Base-by-base conservation (phyloP, 225 moss, liverwort and hornwort genomes). In the Sphagnum tenellum region DNA sequence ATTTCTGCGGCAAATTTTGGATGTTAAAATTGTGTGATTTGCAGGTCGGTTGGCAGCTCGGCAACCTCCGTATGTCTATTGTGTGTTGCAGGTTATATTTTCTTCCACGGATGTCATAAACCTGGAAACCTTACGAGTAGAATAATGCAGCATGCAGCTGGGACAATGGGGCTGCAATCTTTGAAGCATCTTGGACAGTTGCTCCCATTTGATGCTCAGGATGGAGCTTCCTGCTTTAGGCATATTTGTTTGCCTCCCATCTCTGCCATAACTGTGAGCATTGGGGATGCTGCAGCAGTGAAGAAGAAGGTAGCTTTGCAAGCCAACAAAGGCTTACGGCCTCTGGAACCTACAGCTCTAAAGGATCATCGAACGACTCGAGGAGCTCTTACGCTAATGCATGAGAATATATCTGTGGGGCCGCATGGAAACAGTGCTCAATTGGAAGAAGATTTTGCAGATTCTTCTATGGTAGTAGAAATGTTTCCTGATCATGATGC, bases 351-450 rank as follows among this genome's bases (percentile, higher is more conserved):
- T 5, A 29, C 29, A 29, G 70, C 76, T 70, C 78, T 69, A 11
- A 66, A 83, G 67, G 81, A 86, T 48, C 85, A 79, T 50, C 81
- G 84, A 67, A 74, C 79, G 29, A 77, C 81, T 14, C 83, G 74
- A 50, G 82, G 94, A 63, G 86, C 90, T 59, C 70, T 84, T 5
- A 89, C 79, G 50, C 79, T 85, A 9, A 79, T 79, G 12, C 80
- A 88, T 48, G 89, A 94, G 56, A 74, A 78, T 9, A 70, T 79
- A 12, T 68, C 74, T 4, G 59, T 71, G 57, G 29, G 29, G 29
- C 29, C 29, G 29, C 29, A 29, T 29, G 29, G 29, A 29, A 29
- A 29, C 29, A 29, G 29, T 29, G 29, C 29, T 29, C 29, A 29
- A 29, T 64, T 81, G 61, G 90, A 94, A 58, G 84, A 77, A 48